A percentile compares a stretch with the other conserved stretches of the same genome.
These are phyloP conservation scores for Dothideomycetes sp. DNA, from an alignment of 2,329 filamentous ascomycete species.

Conservation along the genomic window DNA sequence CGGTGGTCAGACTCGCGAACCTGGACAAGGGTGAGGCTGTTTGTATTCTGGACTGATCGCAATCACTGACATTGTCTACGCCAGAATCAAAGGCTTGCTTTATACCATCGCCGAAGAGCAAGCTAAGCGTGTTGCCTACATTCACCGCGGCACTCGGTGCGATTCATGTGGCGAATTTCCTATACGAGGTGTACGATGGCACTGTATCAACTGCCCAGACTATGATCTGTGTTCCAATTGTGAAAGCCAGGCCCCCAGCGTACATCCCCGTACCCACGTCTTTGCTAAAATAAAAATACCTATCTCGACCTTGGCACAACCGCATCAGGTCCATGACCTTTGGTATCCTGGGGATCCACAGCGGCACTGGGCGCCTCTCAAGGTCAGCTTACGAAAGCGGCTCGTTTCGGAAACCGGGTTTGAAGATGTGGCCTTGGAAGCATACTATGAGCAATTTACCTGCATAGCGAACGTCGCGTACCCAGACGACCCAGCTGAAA, in stretches of 20 bases:
- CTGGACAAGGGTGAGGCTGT: conserved; percentile 14
- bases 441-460: conserved; percentile 93
- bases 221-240: conserved; percentile 93
- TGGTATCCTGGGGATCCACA: conserved; percentile 86
- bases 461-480: conserved; percentile 84
- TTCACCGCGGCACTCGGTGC: conserved; percentile 86
- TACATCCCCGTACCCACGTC: conserved; percentile 79
- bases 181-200: conserved; percentile 84
- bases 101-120: conserved; percentile 94
- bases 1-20: conserved; percentile 12
- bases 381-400: conserved; percentile 54
- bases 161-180: conserved; percentile 81
- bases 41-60: not conserved
- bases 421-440: conserved; percentile 79
- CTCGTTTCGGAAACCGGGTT: conserved; percentile 38
- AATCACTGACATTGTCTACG: not conserved
- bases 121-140: conserved; percentile 74
- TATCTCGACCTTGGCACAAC: conserved; percentile 67
- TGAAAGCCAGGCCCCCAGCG: conserved; percentile 67
- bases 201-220: conserved; percentile 90
- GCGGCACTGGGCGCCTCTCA: conserved; percentile 56
- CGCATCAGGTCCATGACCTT: conserved; percentile 67
- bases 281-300: conserved; percentile 95
- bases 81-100: conserved; percentile 41
- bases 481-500: conserved; percentile 65